A percentile compares a stretch with the other conserved stretches of the same genome.
These are phyloP conservation scores for Zygosaccharomyces pseudorouxii DNA, from an alignment of 805 yeast species.

Conservation along the genomic window DNA sequence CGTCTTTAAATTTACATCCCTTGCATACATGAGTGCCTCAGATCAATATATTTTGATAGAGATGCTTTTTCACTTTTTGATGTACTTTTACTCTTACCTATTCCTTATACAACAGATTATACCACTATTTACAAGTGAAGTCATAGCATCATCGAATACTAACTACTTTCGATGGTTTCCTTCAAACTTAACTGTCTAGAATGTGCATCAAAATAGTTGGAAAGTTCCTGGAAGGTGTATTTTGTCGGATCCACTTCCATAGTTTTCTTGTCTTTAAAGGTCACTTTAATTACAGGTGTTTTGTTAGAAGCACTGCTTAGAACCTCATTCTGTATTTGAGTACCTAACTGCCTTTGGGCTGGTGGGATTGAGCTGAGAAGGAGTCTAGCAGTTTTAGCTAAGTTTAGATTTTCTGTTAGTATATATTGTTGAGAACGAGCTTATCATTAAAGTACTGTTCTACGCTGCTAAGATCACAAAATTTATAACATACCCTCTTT, in stretches of 20 bases:
- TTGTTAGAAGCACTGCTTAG: conserved; percentile 44
- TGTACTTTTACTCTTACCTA: background rate
- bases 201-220: conserved; percentile 68
- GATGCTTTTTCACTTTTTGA: background rate
- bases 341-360: conserved; percentile 53
- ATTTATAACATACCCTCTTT: conserved; percentile 46
- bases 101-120: background rate
- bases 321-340: conserved; percentile 57
- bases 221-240: conserved; percentile 55
- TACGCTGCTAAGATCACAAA: background rate
- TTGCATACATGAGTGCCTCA: too few relatives aligned
- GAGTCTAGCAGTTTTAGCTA: conserved; percentile 72
- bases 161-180: conserved; percentile 54
- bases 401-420: background rate
- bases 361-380: conserved; percentile 81
- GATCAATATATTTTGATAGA: background rate
- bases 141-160: conserved; percentile 10
- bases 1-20: too few relatives aligned
- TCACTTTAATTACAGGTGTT: conserved; percentile 63
- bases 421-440: background rate
- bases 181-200: conserved; percentile 72
- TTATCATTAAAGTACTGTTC: background rate
- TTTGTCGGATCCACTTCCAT: conserved; percentile 62
- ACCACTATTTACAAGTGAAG: background rate
- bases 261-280: conserved; percentile 73